Evolutionary conservation across 139 green algal species (phyloP).

Genomic region (Tetraselmis striata): DNA sequence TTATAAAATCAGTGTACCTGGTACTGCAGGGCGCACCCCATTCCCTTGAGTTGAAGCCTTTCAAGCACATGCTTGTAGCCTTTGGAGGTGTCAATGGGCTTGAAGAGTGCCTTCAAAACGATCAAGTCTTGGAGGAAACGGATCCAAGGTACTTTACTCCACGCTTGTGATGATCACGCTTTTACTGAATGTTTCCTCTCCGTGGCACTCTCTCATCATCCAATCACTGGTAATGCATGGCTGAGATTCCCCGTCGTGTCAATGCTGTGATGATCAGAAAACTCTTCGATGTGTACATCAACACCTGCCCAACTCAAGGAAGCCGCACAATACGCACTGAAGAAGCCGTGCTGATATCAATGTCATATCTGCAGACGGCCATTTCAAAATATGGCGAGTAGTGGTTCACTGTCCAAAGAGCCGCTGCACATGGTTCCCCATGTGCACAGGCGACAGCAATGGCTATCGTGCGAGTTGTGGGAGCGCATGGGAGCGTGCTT

Average conservation of each 20-base stretch:
- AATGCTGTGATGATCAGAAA: constrained; percentile 25
- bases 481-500: too few relatives aligned
- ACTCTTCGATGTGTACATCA: constrained; percentile 74
- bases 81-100: constrained; percentile 68
- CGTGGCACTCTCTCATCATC: too few relatives aligned
- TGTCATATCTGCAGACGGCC: constrained; percentile 30
- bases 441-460: too few relatives aligned
- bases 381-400: not conserved
- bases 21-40: not conserved
- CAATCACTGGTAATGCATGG: too few relatives aligned
- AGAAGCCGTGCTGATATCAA: constrained; percentile 64
- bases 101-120: constrained; percentile 40
- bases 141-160: not conserved
- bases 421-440: too few relatives aligned
- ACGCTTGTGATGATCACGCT: too few relatives aligned
- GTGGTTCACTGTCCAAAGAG: too few relatives aligned
- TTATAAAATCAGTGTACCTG: too few relatives aligned
- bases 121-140: constrained; percentile 22
- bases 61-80: constrained; percentile 66
- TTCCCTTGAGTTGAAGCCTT: constrained; percentile 48
- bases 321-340: constrained; percentile 81
- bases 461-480: too few relatives aligned
- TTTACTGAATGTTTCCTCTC: too few relatives aligned
- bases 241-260: too few relatives aligned
- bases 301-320: constrained; percentile 77